These are phyloP conservation scores for Sugiyamaella mastotermitis DNA, from an alignment of 805 yeast genomes.

Conservation along the genomic window DNA sequence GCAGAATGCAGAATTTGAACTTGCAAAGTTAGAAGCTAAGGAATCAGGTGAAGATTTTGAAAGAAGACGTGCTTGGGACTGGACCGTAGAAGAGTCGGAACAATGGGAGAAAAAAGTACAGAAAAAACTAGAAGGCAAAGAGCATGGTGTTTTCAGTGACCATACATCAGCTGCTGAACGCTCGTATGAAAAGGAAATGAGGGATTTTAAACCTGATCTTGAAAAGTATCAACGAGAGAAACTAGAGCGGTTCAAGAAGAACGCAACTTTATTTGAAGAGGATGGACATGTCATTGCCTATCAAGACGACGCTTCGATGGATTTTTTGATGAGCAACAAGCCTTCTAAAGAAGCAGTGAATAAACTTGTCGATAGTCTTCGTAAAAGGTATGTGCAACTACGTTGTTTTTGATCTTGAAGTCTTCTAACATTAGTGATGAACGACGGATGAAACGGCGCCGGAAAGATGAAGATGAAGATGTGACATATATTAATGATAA, in stretches of 20 bases:
- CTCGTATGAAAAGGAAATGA: slow-evolving; percentile 51
- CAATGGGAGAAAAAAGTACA: slow-evolving; percentile 47
- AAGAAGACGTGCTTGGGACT: slow-evolving; percentile 44
- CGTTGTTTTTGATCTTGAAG: not conserved
- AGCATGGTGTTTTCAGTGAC: slow-evolving; percentile 38
- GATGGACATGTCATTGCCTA: slow-evolving; percentile 19
- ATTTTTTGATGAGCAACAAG: slow-evolving; percentile 13
- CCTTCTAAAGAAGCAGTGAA: slow-evolving; percentile 36
- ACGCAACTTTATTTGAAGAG: slow-evolving; percentile 21
- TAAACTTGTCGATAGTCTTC: slow-evolving; percentile 24
- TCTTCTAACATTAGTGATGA: slow-evolving; percentile 25
- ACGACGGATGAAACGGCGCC: slow-evolving; percentile 33
- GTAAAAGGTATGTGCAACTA: slow-evolving; percentile 18
- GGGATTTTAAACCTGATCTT: slow-evolving; percentile 33
- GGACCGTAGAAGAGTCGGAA: slow-evolving; percentile 60
- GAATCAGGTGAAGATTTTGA: slow-evolving; percentile 38
- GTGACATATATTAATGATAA: slow-evolving; percentile 54
- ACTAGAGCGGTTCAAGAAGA: slow-evolving; percentile 18
- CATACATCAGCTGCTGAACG: slow-evolving; percentile 52
- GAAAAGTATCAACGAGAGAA: slow-evolving; percentile 41
- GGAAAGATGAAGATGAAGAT: slow-evolving; percentile 31
- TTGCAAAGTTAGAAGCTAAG: slow-evolving; percentile 32
- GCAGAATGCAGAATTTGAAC: slow-evolving; percentile 35
- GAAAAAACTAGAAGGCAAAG: slow-evolving; percentile 19
- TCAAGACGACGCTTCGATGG: not conserved